Percentiles rank a stretch among this genome's conserved stretches.
Evolutionary conservation across 1,139 yeast genomes (phyloP).

Genomic region (Yamadazyma diospyri): DNA sequence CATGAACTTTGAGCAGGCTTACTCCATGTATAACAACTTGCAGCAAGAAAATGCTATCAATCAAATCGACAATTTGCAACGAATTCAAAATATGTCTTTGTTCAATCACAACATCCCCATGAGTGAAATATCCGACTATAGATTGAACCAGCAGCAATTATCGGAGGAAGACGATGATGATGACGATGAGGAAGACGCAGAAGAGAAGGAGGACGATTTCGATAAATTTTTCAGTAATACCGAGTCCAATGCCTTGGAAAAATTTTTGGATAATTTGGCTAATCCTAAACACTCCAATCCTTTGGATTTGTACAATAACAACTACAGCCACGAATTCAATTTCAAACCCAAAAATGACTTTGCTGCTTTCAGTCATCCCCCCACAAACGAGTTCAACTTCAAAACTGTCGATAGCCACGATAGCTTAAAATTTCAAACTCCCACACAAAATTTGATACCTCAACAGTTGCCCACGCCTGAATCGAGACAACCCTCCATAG

Average conservation of each 20-base stretch:
- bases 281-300: slow-evolving; percentile 28
- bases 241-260: slow-evolving; percentile 44
- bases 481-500: slow-evolving; percentile 24
- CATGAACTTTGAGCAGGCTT: slow-evolving; percentile 50
- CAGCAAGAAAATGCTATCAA: slow-evolving; percentile 38
- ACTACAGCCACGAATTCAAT: slow-evolving; percentile 19
- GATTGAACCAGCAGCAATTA: slow-evolving; percentile 1
- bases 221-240: slow-evolving; percentile 45
- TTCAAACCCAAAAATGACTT: slow-evolving; percentile 13
- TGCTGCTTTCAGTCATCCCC: slow-evolving; percentile 34
- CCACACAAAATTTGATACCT: slow-evolving; percentile 1
- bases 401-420: not conserved
- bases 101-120: slow-evolving; percentile 1
- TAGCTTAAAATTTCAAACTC: not conserved
- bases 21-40: slow-evolving; percentile 36
- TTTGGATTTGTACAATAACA: slow-evolving; percentile 28
- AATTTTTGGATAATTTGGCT: slow-evolving; percentile 43
- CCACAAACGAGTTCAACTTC: slow-evolving; percentile 1
- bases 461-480: slow-evolving; percentile 39
- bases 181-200: slow-evolving; percentile 11
- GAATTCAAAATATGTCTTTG: slow-evolving; percentile 17
- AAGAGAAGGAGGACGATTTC: slow-evolving; percentile 28
- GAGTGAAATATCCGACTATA: not conserved
- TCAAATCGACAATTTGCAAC: slow-evolving; percentile 38
- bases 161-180: slow-evolving; percentile 3